These are phyloP conservation scores for Gaertneriomyces sp. DNA, from an alignment of 192 early-diverging fungal genomes.

Conservation along the genomic window DNA sequence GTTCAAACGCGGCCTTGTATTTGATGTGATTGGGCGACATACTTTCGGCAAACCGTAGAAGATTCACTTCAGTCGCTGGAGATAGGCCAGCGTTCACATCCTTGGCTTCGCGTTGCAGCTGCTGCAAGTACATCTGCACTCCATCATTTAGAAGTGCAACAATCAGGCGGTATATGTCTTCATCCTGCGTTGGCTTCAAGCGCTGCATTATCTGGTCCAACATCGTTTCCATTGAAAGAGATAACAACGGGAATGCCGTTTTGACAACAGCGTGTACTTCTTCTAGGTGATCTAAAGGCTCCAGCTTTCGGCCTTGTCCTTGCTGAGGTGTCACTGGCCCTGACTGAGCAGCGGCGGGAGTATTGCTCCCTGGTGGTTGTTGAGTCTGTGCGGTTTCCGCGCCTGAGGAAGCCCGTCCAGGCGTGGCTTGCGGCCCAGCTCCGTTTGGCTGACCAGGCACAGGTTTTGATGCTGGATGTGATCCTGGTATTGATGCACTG, in stretches of 20 bases:
- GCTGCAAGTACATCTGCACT: slow-evolving; percentile 66
- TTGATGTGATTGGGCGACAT: slow-evolving; percentile 74
- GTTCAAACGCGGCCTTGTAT: slow-evolving; percentile 71
- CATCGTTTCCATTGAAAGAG: slow-evolving; percentile 97
- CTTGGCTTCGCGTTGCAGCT: slow-evolving; percentile 63
- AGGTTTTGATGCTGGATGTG: too few relatives aligned
- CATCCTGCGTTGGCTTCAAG: slow-evolving; percentile 90
- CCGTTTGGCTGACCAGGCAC: too few relatives aligned
- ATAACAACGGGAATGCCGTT: slow-evolving; percentile 88
- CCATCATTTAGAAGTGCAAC: slow-evolving; percentile 89
- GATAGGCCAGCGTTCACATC: slow-evolving; percentile 60
- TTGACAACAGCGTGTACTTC: slow-evolving; percentile 94
- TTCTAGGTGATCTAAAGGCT: slow-evolving; percentile 84
- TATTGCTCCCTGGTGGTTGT: not conserved
- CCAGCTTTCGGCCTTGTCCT: not conserved
- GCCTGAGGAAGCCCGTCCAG: too few relatives aligned
- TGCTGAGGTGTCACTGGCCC: not conserved
- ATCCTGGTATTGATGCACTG: too few relatives aligned
- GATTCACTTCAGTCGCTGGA: slow-evolving; percentile 70
- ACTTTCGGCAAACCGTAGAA: slow-evolving; percentile 84
- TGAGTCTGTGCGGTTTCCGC: too few relatives aligned
- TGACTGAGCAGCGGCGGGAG: not conserved
- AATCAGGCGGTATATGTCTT: slow-evolving; percentile 96
- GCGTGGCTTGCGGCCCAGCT: too few relatives aligned
- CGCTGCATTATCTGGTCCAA: slow-evolving; percentile 93